Percentiles rank a stretch among this genome's conserved stretches.
Evolutionary conservation across 495 filamentous ascomycete genomes (phyloP).

Genomic region (Durotheca rogersii): DNA sequence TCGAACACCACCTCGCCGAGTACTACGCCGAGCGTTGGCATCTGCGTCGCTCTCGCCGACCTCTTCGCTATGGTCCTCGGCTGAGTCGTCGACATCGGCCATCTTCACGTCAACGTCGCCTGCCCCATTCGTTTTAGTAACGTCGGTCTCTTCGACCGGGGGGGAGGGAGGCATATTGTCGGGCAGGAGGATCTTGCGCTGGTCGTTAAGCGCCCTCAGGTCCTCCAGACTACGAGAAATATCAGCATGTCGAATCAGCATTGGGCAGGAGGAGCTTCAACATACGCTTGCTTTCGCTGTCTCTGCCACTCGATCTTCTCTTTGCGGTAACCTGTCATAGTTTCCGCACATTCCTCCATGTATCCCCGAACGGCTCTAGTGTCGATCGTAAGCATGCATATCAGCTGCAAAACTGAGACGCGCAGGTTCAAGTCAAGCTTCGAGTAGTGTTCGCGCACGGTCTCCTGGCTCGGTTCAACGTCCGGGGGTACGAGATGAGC

Average conservation of each 20-base stretch:
- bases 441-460: constrained; percentile 67
- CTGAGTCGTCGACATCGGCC: constrained; percentile 60
- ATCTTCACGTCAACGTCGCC: constrained; percentile 64
- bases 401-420: constrained; percentile 76
- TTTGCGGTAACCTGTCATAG: constrained; percentile 91
- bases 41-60: constrained; percentile 65
- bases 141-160: constrained; percentile 46
- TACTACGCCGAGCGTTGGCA: constrained; percentile 61
- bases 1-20: constrained; percentile 76
- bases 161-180: constrained; percentile 72
- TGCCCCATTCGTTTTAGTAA: constrained; percentile 51
- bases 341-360: constrained; percentile 84
- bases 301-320: constrained; percentile 93
- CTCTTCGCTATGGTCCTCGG: constrained; percentile 63
- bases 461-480: constrained; percentile 68
- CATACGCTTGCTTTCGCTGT: constrained; percentile 78
- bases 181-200: constrained; percentile 81
- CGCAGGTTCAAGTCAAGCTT: constrained; percentile 79
- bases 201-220: constrained; percentile 75
- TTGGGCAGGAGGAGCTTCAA: constrained; percentile 38
- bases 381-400: constrained; percentile 82
- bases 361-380: constrained; percentile 83
- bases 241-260: constrained; percentile 21
- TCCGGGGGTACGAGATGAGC: constrained; percentile 75
- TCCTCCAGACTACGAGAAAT: constrained; percentile 67